Conservation (phyloP, 129 eudicot species). For the Pulicaria dysenterica region DNA sequence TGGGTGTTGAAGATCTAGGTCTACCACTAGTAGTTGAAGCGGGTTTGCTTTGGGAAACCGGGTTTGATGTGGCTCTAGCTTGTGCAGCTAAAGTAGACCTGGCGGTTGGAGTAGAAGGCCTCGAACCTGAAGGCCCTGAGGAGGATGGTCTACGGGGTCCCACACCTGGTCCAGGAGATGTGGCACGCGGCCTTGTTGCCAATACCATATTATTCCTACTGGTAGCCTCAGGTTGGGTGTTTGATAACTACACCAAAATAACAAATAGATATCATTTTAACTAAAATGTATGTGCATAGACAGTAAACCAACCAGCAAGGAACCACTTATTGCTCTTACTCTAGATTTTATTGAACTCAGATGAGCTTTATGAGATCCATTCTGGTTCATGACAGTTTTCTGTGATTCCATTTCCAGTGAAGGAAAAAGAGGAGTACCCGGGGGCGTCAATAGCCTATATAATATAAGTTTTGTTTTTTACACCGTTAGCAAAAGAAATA, state of each 20-base stretch:
- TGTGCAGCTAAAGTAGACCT: slow-evolving; percentile 56
- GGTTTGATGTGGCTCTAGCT: slow-evolving; percentile 49
- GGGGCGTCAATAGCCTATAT: slow-evolving; percentile 97
- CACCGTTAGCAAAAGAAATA: neutral
- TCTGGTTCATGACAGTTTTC: slow-evolving; percentile 58
- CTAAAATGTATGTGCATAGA: neutral
- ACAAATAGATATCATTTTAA: slow-evolving; percentile 21
- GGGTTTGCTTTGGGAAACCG: slow-evolving; percentile 42
- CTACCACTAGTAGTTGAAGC: slow-evolving; percentile 41
- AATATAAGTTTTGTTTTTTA: neutral
- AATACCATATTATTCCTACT: slow-evolving; percentile 47
- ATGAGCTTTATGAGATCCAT: slow-evolving; percentile 72
- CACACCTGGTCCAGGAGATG: slow-evolving; percentile 58
- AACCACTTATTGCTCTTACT: slow-evolving; percentile 50
- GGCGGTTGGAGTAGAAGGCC: slow-evolving; percentile 81
- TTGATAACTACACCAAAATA: slow-evolving; percentile 61
- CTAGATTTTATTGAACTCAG: slow-evolving; percentile 68
- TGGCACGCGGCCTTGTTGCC: slow-evolving; percentile 56
- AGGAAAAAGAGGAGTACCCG: slow-evolving; percentile 95
- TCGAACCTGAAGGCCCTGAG: slow-evolving; percentile 69
- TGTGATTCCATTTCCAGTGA: slow-evolving; percentile 79
- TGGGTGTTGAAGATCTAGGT: slow-evolving; percentile 79
- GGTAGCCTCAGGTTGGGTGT: slow-evolving; percentile 60
- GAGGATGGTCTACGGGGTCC: slow-evolving; percentile 78
- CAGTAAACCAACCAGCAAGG: neutral